Base-by-base conservation (phyloP, 2,329 filamentous ascomycete species). In the Didymella keratinophila region DNA sequence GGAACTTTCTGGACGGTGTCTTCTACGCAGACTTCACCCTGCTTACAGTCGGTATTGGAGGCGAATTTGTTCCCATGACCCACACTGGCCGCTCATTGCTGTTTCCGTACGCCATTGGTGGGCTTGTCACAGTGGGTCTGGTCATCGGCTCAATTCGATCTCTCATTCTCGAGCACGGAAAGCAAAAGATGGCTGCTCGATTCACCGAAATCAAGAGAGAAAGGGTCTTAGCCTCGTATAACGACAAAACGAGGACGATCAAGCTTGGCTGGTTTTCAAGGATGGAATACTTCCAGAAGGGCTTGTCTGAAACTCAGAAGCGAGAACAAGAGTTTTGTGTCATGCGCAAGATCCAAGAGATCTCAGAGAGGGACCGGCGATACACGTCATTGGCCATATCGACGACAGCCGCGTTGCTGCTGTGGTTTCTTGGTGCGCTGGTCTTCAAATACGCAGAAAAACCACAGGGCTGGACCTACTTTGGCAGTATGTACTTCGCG, bases 1-100 rank as follows among this genome's bases (percentile, higher is more conserved):
- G 84, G 84, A 71, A 76, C 32, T 85, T 79, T 60, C 72, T 86
- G 0, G 82, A 86, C 62, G 80, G 80, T 1, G 79, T 86, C 0
- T 87, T 83, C 63, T 86, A 82, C 78, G 81, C 83, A 2, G 80
- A 86, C 61, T 83, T 84, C 44, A 86, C 84, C 0, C 70, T 85
- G 1, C 77, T 86, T 2, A 86, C 84, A 0, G 78, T 86, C 6
- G 84, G 84, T 4, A 75, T 86, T 14, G 84, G 84, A 12, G 79
- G 80, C 12, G 77, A 82, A 55, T 82, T 79, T 58, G 75, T 78
- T 2, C 84, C 84, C 1, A 71, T 67, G 18, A 85, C 83, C 0
- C 79, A 82, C 56, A 67, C 81, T 2, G 83, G 82, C 2, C 77
- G 83, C 34, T 78, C 79, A 3, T 68, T 86, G 0, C 65, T 86